Evolutionary conservation across 2,329 filamentous ascomycete genomes (phyloP), one percentile per base, ranked within the genome.

Genomic region (Alternaria hordeiaustralica): DNA sequence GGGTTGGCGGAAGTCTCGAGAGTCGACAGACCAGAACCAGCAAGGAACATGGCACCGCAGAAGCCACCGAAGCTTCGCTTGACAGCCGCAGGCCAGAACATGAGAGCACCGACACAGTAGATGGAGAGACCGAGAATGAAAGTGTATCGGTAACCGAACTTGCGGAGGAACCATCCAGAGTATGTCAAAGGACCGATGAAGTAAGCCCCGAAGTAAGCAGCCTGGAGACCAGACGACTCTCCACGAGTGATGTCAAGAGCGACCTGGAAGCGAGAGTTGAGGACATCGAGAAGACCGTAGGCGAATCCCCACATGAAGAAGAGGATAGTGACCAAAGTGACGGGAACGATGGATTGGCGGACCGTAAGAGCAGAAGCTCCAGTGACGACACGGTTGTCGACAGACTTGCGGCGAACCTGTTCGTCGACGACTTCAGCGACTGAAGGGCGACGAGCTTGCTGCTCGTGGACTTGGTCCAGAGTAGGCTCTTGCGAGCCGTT

Each of bases 21-120:
- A 0, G 91, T 91, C 1, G 89, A 89, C 1, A 94, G 84, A 6
- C 91, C 91, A 60, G 89, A 89, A 28, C 91, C 92, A 62, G 93
- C 90, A 65, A 94, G 87, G 78, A 94, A 92, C 70, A 92, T 84
- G 55, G 80, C 86, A 36, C 86, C 87, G 71, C 90, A 93, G 81
- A 94, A 94, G 9, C 91, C 92, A 25, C 85, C 87, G 73, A 94
- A 94, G 15, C 88, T 91, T 47, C 86, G 85, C 63, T 93, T 86
- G 10, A 94, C 87, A 8, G 90, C 91, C 2, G 90, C 91, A 0
- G 92, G 92, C 92, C 92, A 96, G 81, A 95, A 94, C 81, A 94
- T 93, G 67, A 95, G 88, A 36, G 91, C 92, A 67, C 87, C 85
- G 71, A 89, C 86, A 63, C 84, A 86, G 77, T 93, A 92, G 47